Conservation (phyloP, 2,329 filamentous ascomycete species). For the Aspergillus sclerotialis region DNA sequence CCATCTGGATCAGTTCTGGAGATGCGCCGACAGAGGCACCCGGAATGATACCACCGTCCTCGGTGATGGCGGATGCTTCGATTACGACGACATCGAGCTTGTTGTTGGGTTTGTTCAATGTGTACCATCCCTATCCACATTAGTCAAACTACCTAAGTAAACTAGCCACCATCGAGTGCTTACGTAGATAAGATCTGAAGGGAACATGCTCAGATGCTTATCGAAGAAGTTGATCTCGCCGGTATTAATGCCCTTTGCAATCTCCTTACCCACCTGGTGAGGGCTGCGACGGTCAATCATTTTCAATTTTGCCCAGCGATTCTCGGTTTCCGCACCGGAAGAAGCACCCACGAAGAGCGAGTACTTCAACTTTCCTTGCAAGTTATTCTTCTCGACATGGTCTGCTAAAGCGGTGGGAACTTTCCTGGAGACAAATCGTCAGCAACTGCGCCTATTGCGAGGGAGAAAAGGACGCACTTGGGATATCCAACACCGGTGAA, state of each 20-base stretch:
- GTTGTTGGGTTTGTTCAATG: constrained; percentile 66
- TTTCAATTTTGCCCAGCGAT: constrained; percentile 79
- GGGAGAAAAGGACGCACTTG: constrained; percentile 51
- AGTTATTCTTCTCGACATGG: constrained; percentile 77
- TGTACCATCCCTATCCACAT: constrained; percentile 62
- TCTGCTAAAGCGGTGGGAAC: constrained; percentile 78
- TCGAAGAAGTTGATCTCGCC: constrained; percentile 89
- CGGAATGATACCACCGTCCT: constrained; percentile 81
- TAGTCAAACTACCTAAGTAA: not conserved
- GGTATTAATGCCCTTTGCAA: constrained; percentile 83
- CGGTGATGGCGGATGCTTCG: constrained; percentile 78
- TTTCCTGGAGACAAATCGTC: constrained; percentile 48
- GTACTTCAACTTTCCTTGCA: constrained; percentile 80
- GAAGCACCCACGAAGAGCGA: constrained; percentile 85
- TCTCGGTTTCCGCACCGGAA: constrained; percentile 82
- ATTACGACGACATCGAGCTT: constrained; percentile 77
- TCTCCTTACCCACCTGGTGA: constrained; percentile 85
- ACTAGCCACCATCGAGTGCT: constrained; percentile 7
- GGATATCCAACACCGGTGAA: constrained; percentile 89
- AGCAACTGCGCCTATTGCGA: constrained; percentile 1
- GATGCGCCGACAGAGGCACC: constrained; percentile 80
- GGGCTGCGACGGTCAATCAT: constrained; percentile 84
- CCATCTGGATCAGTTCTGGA: constrained; percentile 82
- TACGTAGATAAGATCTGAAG: constrained; percentile 74
- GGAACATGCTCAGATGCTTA: constrained; percentile 91